Conservation (phyloP, 805 yeast species). For the baker's yeast (Saccharomyces cerevisiae) region DNA sequence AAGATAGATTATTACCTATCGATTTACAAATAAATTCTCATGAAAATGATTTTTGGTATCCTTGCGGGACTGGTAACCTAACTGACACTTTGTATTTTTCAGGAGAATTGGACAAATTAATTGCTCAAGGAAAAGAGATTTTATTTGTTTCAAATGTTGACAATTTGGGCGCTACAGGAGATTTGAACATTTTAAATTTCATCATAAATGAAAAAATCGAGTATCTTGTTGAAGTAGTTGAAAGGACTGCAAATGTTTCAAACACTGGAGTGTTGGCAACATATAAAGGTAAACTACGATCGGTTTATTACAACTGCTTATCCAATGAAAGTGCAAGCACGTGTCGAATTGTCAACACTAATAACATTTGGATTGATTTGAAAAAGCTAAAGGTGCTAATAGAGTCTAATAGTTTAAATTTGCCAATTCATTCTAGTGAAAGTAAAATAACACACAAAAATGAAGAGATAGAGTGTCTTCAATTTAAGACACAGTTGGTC, state of each 20-base stretch:
- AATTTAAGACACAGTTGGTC: neutral
- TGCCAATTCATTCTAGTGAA: neutral
- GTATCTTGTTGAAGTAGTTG: conserved; percentile 1
- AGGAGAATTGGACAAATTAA: neutral
- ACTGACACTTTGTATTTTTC: neutral
- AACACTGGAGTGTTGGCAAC: conserved; percentile 98
- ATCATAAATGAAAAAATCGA: neutral
- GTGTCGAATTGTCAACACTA: neutral
- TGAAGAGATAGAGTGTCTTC: neutral
- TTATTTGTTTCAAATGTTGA: neutral
- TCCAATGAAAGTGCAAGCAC: neutral
- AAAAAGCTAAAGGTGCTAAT: neutral
- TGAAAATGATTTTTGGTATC: neutral
- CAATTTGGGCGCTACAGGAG: neutral
- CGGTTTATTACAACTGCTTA: conserved; percentile 46
- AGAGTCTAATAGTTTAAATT: neutral
- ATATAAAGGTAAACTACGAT: conserved; percentile 88
- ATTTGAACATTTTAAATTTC: neutral
- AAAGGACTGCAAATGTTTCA: conserved; percentile 74
- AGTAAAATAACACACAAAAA: neutral
- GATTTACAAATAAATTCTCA: neutral
- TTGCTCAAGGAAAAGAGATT: neutral
- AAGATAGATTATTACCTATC: neutral
- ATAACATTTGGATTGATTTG: neutral
- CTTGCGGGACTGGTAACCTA: neutral